A percentile compares a stretch with the other conserved stretches of the same genome.
phyloP scores from a whole-genome alignment of 805 yeast species.

The Saturnispora kantuleensis region DNA sequence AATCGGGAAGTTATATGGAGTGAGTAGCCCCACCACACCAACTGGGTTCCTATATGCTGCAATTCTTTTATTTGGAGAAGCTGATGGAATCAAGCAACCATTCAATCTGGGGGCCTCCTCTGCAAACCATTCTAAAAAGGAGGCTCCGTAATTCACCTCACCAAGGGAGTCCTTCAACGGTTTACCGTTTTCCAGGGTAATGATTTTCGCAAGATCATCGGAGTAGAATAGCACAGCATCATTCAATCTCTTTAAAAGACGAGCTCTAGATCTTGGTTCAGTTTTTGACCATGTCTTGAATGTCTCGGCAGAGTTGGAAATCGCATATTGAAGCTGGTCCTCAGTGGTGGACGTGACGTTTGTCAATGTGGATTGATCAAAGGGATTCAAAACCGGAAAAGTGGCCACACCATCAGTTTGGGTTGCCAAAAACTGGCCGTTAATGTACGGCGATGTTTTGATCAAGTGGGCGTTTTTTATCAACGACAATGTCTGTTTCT shows the following conservation, averaged over 20 bases:
- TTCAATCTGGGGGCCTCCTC: constrained; percentile 67
- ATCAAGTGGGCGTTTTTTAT: constrained; percentile 39
- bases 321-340: constrained; percentile 43
- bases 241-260: constrained; percentile 42
- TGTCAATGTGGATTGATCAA: constrained; percentile 40
- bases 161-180: constrained; percentile 61
- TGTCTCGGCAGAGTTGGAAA: constrained; percentile 41
- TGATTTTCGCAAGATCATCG: constrained; percentile 55
- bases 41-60: constrained; percentile 58
- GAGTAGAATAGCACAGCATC: constrained; percentile 43
- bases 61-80: constrained; percentile 37
- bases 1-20: constrained; percentile 82
- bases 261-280: constrained; percentile 46
- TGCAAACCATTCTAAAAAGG: constrained; percentile 81
- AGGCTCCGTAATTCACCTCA: constrained; percentile 58
- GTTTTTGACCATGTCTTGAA: constrained; percentile 40
- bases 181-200: constrained; percentile 70
- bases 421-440: constrained; percentile 54
- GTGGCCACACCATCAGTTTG: constrained; percentile 27
- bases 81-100: constrained; percentile 55
- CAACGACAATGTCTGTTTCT: constrained; percentile 9
- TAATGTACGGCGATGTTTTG: constrained; percentile 48
- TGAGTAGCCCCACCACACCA: constrained; percentile 70
- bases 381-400: constrained; percentile 70
- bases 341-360: constrained; percentile 42